Percentiles rank a stretch among this genome's conserved stretches.
Conservation (phyloP, 192 early-diverging fungal genomes). For the Phlyctochytrium planicorne region DNA sequence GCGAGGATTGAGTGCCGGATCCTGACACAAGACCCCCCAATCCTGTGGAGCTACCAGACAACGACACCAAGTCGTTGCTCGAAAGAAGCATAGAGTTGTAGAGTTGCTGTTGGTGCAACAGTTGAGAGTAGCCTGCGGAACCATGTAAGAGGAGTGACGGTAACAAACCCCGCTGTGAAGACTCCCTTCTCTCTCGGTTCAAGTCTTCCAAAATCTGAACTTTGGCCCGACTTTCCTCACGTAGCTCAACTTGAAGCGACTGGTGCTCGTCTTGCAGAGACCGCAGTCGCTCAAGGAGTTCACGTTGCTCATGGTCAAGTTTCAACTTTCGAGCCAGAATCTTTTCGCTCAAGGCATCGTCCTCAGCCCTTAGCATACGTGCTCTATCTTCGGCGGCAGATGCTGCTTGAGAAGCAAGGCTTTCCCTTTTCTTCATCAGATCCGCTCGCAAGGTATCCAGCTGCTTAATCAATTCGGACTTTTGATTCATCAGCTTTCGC, state of each 20-base stretch:
- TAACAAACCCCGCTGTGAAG: background rate
- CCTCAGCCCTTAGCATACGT: background rate
- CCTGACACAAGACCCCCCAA: too few relatives aligned
- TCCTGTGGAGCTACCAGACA: too few relatives aligned
- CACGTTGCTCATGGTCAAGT: background rate
- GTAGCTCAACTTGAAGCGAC: background rate
- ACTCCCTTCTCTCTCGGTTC: too few relatives aligned
- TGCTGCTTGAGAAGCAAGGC: background rate
- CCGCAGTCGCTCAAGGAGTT: background rate
- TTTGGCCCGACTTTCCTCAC: background rate
- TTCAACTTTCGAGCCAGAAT: background rate
- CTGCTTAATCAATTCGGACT: background rate
- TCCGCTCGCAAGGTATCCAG: background rate
- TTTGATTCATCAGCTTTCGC: background rate
- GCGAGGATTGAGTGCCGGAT: too few relatives aligned
- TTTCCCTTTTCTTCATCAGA: background rate
- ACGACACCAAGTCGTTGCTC: too few relatives aligned
- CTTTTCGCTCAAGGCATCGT: background rate
- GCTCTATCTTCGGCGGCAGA: background rate
- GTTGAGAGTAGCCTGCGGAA: too few relatives aligned
- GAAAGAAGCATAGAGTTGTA: too few relatives aligned
- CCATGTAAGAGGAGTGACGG: too few relatives aligned
- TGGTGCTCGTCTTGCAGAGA: background rate
- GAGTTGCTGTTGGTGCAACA: too few relatives aligned
- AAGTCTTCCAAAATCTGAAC: background rate